Base-by-base conservation (phyloP, 2,329 filamentous ascomycete species). In the Tolypocladium amazonense region DNA sequence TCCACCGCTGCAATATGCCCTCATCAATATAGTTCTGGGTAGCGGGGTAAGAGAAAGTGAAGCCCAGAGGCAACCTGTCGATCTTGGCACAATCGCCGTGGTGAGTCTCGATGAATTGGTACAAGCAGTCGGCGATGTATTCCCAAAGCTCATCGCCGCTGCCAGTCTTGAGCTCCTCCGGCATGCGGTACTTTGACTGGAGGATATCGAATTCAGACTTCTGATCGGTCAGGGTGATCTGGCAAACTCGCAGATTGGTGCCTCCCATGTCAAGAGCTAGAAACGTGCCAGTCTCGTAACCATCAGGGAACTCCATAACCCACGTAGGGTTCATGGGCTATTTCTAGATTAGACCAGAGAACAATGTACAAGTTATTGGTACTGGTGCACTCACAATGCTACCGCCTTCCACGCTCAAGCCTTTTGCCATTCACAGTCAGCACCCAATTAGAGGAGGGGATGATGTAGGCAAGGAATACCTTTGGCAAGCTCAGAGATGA, bases 311-410 rank as follows among this genome's bases (percentile, higher is more conserved):
- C 55, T 84, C 84, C 86, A 96, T 92, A 64, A 95, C 92, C 93
- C 93, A 97, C 59, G 92, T 96, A 61, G 93, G 89, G 77, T 97
- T 97, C 93, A 97, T 97, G 62, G 93, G 92, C 90, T 96, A 56
- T 8, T 37, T 7, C 25, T 12, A n/a, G 14, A 53, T 72, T 62
- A 69, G 71, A 60, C 11, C 4, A 14, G 30, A 58, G 30, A 41
- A 25, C 4, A 25, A 25, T 39, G 33, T 14, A 45, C 9, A n/a
- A 20, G 25, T 27, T 3, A 38, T 37, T 15, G n/a, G 25, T 25
- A 15, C 27, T 50, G 18, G 33, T 52, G 11, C 25, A 81, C 90
- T 81, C 75, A 96, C 91, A 75, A 99, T 97, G 73, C 88, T 95
- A 62, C 92, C 92, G 63, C 93, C 93, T 76, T 96, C 88, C 61